A percentile compares a stretch with the other conserved stretches of the same genome.
Conservation (phyloP, 768 basidiomycete species). For the Amanita rimosa region DNA sequence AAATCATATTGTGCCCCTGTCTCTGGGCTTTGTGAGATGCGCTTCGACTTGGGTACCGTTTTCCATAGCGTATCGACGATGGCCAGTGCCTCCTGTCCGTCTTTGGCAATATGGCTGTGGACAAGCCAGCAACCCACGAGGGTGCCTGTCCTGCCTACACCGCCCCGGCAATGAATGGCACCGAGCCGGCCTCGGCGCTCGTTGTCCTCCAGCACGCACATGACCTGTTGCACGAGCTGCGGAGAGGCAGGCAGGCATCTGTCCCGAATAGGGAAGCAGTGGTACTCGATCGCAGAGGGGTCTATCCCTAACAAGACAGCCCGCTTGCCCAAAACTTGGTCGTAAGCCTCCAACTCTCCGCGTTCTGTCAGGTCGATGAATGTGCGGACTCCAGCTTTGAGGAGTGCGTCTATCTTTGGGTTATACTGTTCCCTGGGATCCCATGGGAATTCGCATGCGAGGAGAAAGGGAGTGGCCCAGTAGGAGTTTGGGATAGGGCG, state of each 20-base stretch:
- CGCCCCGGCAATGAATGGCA: slow-evolving; percentile 76
- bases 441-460: slow-evolving; percentile 81
- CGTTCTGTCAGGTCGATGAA: slow-evolving; percentile 80
- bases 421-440: slow-evolving; percentile 41
- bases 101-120: slow-evolving; percentile 46
- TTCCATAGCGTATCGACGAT: slow-evolving; percentile 64
- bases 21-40: slow-evolving; percentile 70
- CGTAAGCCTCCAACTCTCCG: slow-evolving; percentile 65
- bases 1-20: slow-evolving; percentile 73
- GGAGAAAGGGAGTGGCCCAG: slow-evolving; percentile 64
- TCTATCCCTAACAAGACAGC: slow-evolving; percentile 47
- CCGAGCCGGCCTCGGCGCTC: slow-evolving; percentile 42
- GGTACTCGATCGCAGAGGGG: slow-evolving; percentile 48
- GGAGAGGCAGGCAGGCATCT: slow-evolving; percentile 51
- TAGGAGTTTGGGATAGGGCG: slow-evolving; percentile 79
- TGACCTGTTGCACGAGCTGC: slow-evolving; percentile 46
- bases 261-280: slow-evolving; percentile 72
- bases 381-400: slow-evolving; percentile 62
- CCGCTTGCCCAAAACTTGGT: slow-evolving; percentile 37
- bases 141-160: slow-evolving; percentile 62
- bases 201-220: slow-evolving; percentile 51
- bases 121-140: slow-evolving; percentile 68
- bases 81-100: slow-evolving; percentile 52
- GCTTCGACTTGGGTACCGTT: slow-evolving; percentile 65
- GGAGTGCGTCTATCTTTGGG: slow-evolving; percentile 66